These are phyloP conservation scores for Parachaetomium inaequale DNA, from an alignment of 495 filamentous ascomycete genomes.

Conservation along the genomic window DNA sequence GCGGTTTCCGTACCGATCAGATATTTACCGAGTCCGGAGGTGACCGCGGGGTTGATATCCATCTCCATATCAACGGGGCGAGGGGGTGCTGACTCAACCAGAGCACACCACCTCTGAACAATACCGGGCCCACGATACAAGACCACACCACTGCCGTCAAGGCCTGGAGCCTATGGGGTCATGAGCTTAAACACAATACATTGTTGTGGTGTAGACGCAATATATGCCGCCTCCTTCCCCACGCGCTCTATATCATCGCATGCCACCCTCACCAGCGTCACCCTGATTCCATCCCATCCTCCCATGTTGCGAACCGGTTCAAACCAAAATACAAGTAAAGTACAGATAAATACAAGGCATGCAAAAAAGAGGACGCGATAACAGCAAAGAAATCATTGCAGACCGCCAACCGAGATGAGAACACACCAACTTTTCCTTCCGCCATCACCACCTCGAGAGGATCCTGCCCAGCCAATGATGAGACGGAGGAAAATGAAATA, in stretches of 20 bases:
- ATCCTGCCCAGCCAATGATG: not conserved
- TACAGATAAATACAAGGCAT: conserved; percentile 12
- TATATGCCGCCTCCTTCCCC: not conserved
- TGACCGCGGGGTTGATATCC: no score
- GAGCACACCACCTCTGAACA: not conserved
- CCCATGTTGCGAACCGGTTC: not conserved
- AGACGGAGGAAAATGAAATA: conserved; percentile 7
- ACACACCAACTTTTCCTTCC: not conserved
- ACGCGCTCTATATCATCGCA: not conserved
- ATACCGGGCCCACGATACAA: no score
- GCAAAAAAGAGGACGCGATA: conserved; percentile 3
- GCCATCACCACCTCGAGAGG: not conserved
- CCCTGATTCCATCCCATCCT: not conserved
- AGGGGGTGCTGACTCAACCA: no score
- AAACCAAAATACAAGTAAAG: not conserved
- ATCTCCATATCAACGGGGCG: no score
- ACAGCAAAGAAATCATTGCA: not conserved
- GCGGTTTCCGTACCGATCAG: not conserved
- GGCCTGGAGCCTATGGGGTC: not conserved
- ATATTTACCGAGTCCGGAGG: not conserved
- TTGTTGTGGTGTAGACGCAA: conserved; percentile 1
- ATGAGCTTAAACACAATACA: conserved; percentile 3
- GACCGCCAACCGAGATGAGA: not conserved
- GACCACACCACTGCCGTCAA: not conserved
- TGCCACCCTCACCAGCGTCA: not conserved